Evolutionary conservation across 805 yeast species (phyloP).

Genomic region (Candida maesae): DNA sequence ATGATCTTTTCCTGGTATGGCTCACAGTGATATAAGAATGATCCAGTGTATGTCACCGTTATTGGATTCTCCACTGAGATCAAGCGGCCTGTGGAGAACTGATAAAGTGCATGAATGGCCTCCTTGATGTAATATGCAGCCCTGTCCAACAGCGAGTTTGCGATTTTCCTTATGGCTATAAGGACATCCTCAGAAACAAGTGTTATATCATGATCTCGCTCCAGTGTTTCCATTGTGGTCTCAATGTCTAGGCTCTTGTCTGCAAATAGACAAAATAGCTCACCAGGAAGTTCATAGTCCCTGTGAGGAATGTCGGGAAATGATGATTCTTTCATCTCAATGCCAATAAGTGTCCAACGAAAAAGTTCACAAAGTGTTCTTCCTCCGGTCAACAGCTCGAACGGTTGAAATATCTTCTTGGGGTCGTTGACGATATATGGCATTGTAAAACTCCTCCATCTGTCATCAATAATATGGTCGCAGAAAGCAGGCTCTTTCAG

Average conservation of each 20-base stretch:
- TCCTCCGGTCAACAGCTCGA: slow-evolving; percentile 52
- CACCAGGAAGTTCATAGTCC: slow-evolving; percentile 5
- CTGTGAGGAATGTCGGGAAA: slow-evolving; percentile 3
- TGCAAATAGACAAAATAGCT: slow-evolving; percentile 3
- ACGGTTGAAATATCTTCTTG: slow-evolving; percentile 45
- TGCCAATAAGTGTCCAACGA: slow-evolving; percentile 39
- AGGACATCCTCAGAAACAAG: slow-evolving; percentile 1
- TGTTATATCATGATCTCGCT: not conserved
- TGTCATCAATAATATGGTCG: slow-evolving; percentile 37
- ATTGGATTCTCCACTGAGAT: slow-evolving; percentile 11
- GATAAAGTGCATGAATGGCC: slow-evolving; percentile 11
- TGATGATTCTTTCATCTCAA: not conserved
- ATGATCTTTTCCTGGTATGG: slow-evolving; percentile 29
- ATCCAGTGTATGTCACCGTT: slow-evolving; percentile 48
- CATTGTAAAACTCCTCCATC: slow-evolving; percentile 16
- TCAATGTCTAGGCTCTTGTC: not conserved
- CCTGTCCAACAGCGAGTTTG: slow-evolving; percentile 1
- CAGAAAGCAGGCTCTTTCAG: slow-evolving; percentile 34
- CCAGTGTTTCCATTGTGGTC: not conserved
- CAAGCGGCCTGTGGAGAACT: slow-evolving; percentile 1
- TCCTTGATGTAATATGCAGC: slow-evolving; percentile 6
- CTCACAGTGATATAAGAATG: slow-evolving; percentile 43
- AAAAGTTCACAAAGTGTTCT: slow-evolving; percentile 53
- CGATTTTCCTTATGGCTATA: not conserved
- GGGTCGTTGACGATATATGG: slow-evolving; percentile 5